Conservation (phyloP, 768 basidiomycete genomes). For the Kwoniella newhampshirensis region DNA sequence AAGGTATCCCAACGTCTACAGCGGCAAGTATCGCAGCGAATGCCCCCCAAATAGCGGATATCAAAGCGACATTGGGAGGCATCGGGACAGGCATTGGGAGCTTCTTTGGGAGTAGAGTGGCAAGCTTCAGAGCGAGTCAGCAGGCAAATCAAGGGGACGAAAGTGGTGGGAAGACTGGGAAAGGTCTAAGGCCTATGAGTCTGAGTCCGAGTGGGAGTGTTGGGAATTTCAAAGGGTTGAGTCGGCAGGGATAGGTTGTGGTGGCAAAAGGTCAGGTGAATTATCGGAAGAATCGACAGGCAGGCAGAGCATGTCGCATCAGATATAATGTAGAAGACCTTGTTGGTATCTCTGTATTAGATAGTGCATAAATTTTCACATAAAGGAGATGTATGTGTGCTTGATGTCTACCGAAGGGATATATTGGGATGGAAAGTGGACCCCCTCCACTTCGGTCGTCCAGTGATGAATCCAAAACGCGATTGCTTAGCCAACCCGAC, state of each 20-base stretch:
- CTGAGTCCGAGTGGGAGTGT: constrained; percentile 10
- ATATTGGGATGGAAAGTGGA: no score
- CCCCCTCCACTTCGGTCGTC: no score
- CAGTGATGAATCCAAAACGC: no score
- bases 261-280: no score
- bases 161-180: constrained; percentile 2
- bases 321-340: no score
- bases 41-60: constrained; percentile 34
- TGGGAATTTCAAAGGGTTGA: constrained; percentile 3
- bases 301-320: no score
- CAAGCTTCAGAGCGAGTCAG: constrained; percentile 25
- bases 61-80: constrained; percentile 46
- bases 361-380: no score
- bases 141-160: neutral
- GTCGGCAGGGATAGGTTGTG: neutral
- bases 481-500: no score
- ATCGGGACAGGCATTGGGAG: constrained; percentile 49
- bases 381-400: no score
- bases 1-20: neutral
- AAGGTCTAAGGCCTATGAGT: constrained; percentile 46
- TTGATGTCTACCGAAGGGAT: no score
- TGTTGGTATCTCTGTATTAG: no score
- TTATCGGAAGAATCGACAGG: no score
- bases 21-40: neutral
- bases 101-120: constrained; percentile 46